phyloP scores from a whole-genome alignment of 805 yeast genomes.

The Zygoascus tannicola region DNA sequence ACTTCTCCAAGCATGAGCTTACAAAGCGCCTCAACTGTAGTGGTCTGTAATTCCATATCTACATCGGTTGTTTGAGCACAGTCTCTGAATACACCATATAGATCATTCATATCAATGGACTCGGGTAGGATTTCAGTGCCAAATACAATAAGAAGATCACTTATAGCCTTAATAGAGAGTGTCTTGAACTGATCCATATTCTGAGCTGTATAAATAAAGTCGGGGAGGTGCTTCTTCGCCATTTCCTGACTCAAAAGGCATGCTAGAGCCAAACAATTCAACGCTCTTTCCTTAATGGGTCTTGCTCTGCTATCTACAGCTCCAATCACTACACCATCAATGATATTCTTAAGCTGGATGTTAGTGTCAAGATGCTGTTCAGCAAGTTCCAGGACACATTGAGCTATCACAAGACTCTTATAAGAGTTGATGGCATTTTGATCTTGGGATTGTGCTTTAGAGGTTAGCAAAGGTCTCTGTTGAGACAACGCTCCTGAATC shows the following conservation, averaged over 20 bases:
- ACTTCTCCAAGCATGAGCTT: slow-evolving; percentile 73
- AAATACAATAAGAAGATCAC: slow-evolving; percentile 70
- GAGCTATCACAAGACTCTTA: slow-evolving; percentile 60
- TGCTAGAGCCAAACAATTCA: slow-evolving; percentile 69
- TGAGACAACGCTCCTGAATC: slow-evolving; percentile 18
- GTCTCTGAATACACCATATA: slow-evolving; percentile 64
- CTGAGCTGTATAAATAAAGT: slow-evolving; percentile 54
- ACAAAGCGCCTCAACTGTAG: slow-evolving; percentile 79
- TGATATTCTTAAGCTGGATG: slow-evolving; percentile 54
- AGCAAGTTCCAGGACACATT: slow-evolving; percentile 57
- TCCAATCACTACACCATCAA: slow-evolving; percentile 71
- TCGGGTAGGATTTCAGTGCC: slow-evolving; percentile 57
- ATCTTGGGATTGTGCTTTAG: background rate
- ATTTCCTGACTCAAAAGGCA: slow-evolving; percentile 56
- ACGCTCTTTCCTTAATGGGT: slow-evolving; percentile 51
- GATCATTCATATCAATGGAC: slow-evolving; percentile 45
- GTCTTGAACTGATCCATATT: slow-evolving; percentile 55
- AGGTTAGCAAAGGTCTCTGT: background rate
- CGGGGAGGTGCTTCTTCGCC: slow-evolving; percentile 52
- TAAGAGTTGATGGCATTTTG: slow-evolving; percentile 15
- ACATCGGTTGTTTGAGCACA: slow-evolving; percentile 34
- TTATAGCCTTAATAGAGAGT: slow-evolving; percentile 57
- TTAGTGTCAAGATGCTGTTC: slow-evolving; percentile 58
- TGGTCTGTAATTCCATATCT: slow-evolving; percentile 60
- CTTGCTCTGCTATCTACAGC: slow-evolving; percentile 52